Conservation (phyloP, 1,284 basidiomycete genomes). For the Neonothopanus nambi region DNA sequence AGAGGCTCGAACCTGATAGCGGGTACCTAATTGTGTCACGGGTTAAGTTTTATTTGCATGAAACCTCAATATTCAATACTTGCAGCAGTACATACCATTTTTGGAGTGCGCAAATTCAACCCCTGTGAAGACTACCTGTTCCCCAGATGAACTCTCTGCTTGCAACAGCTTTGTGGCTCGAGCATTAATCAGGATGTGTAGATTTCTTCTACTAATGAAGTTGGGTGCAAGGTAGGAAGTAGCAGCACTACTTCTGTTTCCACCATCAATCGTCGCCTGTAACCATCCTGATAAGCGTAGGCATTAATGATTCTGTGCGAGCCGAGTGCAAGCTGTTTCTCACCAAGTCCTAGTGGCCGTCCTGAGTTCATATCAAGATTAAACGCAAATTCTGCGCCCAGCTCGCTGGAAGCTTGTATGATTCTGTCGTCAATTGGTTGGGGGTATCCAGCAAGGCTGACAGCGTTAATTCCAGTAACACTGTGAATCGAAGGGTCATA, state of each 20-base stretch:
- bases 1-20: constrained; percentile 12
- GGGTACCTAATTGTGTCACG: constrained; percentile 28
- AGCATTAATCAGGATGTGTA: constrained; percentile 24
- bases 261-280: constrained; percentile 23
- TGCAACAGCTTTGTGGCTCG: constrained; percentile 19
- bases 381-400: constrained; percentile 22
- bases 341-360: constrained; percentile 24
- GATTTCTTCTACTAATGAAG: constrained; percentile 18
- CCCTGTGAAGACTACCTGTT: constrained; percentile 5
- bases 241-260: constrained; percentile 23
- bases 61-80: too few species aligned
- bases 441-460: constrained; percentile 22
- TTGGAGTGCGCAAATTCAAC: constrained; percentile 18
- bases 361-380: constrained; percentile 27
- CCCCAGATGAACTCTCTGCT: not conserved
- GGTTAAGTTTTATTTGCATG: too few species aligned
- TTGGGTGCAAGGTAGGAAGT: constrained; percentile 23
- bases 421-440: constrained; percentile 19
- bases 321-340: not conserved
- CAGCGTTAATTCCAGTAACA: constrained; percentile 19
- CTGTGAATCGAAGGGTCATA: constrained; percentile 21
- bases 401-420: constrained; percentile 19
- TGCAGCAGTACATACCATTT: constrained; percentile 13
- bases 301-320: too few species aligned
- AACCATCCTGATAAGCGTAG: too few species aligned